These are phyloP conservation scores for Neurospora sp. DNA, from an alignment of 495 filamentous ascomycete species.

Conservation along the genomic window DNA sequence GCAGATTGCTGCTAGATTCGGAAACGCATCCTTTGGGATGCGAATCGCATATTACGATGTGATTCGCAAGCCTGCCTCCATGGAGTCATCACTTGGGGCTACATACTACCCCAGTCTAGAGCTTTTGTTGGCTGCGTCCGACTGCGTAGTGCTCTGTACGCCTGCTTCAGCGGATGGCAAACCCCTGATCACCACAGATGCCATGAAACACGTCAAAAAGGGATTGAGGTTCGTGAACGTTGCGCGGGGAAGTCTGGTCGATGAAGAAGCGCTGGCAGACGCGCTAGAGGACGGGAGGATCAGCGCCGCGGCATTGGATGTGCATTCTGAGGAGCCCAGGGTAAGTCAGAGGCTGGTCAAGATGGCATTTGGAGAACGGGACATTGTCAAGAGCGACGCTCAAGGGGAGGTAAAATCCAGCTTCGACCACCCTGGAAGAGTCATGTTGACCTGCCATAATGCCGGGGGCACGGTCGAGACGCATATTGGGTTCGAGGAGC, in stretches of 20 bases:
- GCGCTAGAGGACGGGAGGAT: slow-evolving; percentile 48
- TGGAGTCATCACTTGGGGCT: slow-evolving; percentile 37
- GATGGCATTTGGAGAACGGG: slow-evolving; percentile 21
- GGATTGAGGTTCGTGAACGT: slow-evolving; percentile 62
- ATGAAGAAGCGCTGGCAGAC: slow-evolving; percentile 56
- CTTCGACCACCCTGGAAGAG: slow-evolving; percentile 19
- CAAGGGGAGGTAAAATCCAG: slow-evolving; percentile 7
- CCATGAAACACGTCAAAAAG: slow-evolving; percentile 41
- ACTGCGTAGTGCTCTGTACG: slow-evolving; percentile 60
- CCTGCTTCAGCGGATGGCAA: slow-evolving; percentile 47
- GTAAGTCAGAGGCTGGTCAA: slow-evolving; percentile 37
- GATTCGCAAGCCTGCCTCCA: slow-evolving; percentile 37
- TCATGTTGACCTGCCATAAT: slow-evolving; percentile 59
- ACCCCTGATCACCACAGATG: slow-evolving; percentile 41
- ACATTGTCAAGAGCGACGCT: background rate
- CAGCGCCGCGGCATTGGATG: slow-evolving; percentile 53
- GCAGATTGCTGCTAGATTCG: slow-evolving; percentile 53
- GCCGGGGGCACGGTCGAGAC: slow-evolving; percentile 64
- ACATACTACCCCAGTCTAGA: slow-evolving; percentile 43
- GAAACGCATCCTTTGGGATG: slow-evolving; percentile 49
- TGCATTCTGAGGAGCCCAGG: slow-evolving; percentile 51
- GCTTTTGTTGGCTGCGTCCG: slow-evolving; percentile 41
- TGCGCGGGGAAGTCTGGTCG: slow-evolving; percentile 58
- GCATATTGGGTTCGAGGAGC: slow-evolving; percentile 59
- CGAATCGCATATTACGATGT: slow-evolving; percentile 59